Percentiles rank a stretch among this genome's conserved stretches.
Evolutionary conservation across 23 red algal species (phyloP).

Genomic region (Cyanidioschyzon merolae): DNA sequence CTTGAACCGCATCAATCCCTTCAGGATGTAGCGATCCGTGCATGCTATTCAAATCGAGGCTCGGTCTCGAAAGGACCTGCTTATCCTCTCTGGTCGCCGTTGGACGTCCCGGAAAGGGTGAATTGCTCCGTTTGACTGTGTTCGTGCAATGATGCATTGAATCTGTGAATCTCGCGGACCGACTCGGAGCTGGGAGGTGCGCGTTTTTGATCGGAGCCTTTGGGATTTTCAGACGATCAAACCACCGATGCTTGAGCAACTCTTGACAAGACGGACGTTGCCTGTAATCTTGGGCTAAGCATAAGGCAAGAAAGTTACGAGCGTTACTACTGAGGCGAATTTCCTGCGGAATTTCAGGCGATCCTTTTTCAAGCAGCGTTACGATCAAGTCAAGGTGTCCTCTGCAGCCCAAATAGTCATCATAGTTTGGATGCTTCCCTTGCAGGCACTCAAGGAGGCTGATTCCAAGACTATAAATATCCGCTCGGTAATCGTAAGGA

Average conservation of each 20-base stretch:
- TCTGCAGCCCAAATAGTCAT: neutral
- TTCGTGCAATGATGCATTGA: too few relatives aligned
- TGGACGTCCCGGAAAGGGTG: too few relatives aligned
- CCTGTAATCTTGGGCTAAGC: neutral
- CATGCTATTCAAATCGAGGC: neutral
- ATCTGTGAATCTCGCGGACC: neutral
- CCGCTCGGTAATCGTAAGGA: conserved; percentile 71
- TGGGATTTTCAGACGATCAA: neutral
- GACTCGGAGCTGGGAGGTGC: neutral
- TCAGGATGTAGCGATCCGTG: too few relatives aligned
- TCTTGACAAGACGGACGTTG: neutral
- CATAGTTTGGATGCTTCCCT: conserved; percentile 66
- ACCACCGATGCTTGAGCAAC: neutral
- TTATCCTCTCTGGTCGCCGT: too few relatives aligned
- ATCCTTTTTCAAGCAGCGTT: neutral
- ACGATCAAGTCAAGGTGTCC: conserved; percentile 9
- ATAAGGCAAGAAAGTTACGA: neutral
- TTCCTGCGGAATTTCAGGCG: neutral
- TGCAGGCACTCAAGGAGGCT: conserved; percentile 83
- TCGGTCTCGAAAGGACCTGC: neutral
- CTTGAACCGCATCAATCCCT: too few relatives aligned
- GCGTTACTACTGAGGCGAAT: neutral
- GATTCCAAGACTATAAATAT: conserved; percentile 91
- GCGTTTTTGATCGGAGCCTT: neutral
- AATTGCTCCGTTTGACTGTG: too few relatives aligned